Conservation (phyloP, 129 eudicot species). For the Pulicaria dysenterica region DNA sequence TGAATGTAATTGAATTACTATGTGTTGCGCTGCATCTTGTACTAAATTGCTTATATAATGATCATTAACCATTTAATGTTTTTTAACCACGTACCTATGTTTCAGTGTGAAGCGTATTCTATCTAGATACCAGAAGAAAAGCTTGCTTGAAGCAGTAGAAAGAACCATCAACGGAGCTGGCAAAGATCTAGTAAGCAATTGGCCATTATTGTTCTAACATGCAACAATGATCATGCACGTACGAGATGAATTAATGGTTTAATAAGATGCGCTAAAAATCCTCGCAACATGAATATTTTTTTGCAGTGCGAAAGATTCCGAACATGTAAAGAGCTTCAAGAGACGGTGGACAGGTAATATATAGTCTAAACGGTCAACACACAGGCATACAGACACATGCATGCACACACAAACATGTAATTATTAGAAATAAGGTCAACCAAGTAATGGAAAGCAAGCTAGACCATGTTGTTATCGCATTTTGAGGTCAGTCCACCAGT, state of each 20-base stretch:
- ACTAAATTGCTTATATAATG: neutral
- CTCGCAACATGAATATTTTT: conserved; percentile 5
- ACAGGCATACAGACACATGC: neutral
- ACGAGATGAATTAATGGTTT: no score
- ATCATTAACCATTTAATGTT: neutral
- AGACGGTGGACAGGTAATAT: conserved; percentile 47
- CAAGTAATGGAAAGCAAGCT: neutral
- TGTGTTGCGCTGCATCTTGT: neutral
- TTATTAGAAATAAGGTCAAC: neutral
- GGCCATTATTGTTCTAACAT: neutral
- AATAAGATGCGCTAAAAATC: neutral
- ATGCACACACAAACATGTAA: neutral
- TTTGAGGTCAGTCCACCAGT: neutral
- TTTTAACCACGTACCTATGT: neutral
- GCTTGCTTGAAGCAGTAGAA: neutral
- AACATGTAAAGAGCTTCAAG: conserved; percentile 47
- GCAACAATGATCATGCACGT: neutral
- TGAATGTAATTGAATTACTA: neutral
- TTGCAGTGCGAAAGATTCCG: conserved; percentile 25
- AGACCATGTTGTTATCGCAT: neutral
- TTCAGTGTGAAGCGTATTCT: conserved; percentile 13
- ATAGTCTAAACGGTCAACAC: neutral
- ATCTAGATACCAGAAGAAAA: conserved; percentile 11
- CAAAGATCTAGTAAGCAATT: neutral
- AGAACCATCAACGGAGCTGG: neutral